Evolutionary conservation across 345 rosid species (phyloP).

Genomic region (Geranium rotundifolium): DNA sequence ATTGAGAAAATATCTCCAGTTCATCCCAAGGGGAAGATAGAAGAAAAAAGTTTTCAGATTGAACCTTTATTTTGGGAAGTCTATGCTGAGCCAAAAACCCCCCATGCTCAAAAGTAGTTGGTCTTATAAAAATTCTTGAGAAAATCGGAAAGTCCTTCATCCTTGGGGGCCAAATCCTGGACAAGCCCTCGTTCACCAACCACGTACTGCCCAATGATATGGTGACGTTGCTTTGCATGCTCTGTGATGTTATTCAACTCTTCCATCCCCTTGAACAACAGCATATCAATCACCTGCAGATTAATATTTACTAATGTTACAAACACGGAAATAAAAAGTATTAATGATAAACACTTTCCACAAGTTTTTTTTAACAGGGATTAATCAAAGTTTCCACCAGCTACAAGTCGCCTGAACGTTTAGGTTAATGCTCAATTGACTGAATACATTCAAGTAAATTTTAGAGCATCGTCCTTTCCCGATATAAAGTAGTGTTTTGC

Average conservation of each 20-base stretch:
- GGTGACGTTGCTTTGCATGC: constrained; percentile 99
- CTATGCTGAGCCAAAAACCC: constrained; percentile 3
- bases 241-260: constrained; percentile 67
- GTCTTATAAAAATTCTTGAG: constrained; percentile 77
- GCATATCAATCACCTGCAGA: constrained; percentile 81
- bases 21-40: constrained; percentile 7
- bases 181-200: constrained; percentile 54
- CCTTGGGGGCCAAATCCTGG: constrained; percentile 60
- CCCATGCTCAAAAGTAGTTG: constrained; percentile 57
- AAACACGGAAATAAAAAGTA: constrained; percentile 1
- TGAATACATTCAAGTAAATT: neutral
- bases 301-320: constrained; percentile 12
- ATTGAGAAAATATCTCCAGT: neutral
- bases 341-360: neutral
- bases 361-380: neutral
- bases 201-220: constrained; percentile 84
- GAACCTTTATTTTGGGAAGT: constrained; percentile 19
- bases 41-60: neutral
- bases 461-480: neutral
- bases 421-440: neutral
- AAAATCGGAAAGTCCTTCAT: constrained; percentile 60
- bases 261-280: constrained; percentile 89
- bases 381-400: neutral
- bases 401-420: neutral
- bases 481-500: neutral